phyloP scores from a whole-genome alignment of 2,329 filamentous ascomycete genomes.

The Diaporthe sp. region DNA sequence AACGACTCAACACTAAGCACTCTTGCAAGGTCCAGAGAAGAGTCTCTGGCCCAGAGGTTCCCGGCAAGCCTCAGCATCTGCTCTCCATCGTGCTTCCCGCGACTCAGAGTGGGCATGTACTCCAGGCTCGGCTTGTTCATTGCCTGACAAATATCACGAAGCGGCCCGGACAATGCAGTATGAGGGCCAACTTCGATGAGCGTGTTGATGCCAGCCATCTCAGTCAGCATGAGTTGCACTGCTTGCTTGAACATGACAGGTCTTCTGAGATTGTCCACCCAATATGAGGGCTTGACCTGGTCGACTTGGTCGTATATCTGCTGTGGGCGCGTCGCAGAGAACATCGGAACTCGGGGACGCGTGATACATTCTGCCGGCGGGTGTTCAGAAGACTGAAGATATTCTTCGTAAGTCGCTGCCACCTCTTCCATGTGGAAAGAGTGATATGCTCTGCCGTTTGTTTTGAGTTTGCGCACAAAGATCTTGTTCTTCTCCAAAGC shows the following conservation, averaged over 20 bases:
- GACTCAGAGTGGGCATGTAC: background rate
- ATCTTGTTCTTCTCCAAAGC: background rate
- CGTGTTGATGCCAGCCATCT: background rate
- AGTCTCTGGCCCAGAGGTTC: background rate
- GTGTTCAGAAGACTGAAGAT: too few species aligned
- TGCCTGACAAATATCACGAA: background rate
- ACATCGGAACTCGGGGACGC: too few species aligned
- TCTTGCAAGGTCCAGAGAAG: too few species aligned
- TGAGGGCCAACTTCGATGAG: slow-evolving; percentile 7
- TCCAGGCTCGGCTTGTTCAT: too few species aligned
- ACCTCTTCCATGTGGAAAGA: background rate
- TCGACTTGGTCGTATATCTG: too few species aligned
- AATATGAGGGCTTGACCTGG: too few species aligned
- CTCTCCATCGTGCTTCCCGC: background rate
- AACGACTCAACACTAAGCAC: too few species aligned
- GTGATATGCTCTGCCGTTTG: background rate
- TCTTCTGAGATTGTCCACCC: background rate
- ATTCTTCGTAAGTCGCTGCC: too few species aligned
- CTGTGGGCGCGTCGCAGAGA: too few species aligned
- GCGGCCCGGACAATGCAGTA: background rate
- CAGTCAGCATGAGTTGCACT: background rate
- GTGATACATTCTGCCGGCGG: too few species aligned
- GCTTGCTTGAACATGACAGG: background rate
- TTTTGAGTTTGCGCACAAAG: background rate
- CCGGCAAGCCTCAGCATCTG: background rate